Evolutionary conservation across 208 protist genomes (phyloP).

Genomic region (Trichomonas vaginalis): DNA sequence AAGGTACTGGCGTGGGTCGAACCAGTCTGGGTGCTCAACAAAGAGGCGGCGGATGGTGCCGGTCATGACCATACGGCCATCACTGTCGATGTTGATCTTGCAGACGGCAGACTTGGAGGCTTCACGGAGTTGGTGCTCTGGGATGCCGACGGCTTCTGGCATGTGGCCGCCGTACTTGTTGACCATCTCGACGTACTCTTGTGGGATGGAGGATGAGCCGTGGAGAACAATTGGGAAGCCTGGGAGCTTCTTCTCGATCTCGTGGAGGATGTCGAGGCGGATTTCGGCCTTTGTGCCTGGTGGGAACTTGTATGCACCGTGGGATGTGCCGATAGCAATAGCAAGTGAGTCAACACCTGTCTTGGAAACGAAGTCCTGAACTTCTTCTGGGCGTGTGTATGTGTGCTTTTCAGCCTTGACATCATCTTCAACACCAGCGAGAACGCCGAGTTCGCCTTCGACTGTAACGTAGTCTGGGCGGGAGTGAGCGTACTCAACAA

Average conservation of each 20-base stretch:
- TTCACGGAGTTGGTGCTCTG: slow-evolving; percentile 31
- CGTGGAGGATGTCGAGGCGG: slow-evolving; percentile 29
- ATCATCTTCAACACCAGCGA: slow-evolving; percentile 8
- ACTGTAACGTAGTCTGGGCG: slow-evolving; percentile 33
- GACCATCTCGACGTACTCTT: slow-evolving; percentile 27
- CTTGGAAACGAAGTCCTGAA: slow-evolving; percentile 27
- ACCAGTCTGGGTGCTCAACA: background rate
- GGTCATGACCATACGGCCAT: slow-evolving; percentile 37
- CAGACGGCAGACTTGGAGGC: background rate
- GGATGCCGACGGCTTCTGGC: slow-evolving; percentile 34
- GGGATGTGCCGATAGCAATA: slow-evolving; percentile 41
- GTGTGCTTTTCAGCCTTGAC: background rate
- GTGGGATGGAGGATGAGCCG: slow-evolving; percentile 20
- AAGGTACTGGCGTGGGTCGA: slow-evolving; percentile 31
- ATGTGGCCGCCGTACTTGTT: slow-evolving; percentile 41
- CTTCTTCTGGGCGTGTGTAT: slow-evolving; percentile 23
- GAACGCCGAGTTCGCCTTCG: slow-evolving; percentile 33
- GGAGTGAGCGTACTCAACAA: slow-evolving; percentile 37
- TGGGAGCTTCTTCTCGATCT: slow-evolving; percentile 21
- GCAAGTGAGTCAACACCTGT: slow-evolving; percentile 40
- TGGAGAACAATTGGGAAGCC: slow-evolving; percentile 15
- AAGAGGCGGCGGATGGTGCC: slow-evolving; percentile 29
- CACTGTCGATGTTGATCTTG: slow-evolving; percentile 35
- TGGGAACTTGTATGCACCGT: slow-evolving; percentile 46
- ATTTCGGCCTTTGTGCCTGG: slow-evolving; percentile 18